Conservation (phyloP, 169 alveolate species). For the Eimeria praecox region DNA sequence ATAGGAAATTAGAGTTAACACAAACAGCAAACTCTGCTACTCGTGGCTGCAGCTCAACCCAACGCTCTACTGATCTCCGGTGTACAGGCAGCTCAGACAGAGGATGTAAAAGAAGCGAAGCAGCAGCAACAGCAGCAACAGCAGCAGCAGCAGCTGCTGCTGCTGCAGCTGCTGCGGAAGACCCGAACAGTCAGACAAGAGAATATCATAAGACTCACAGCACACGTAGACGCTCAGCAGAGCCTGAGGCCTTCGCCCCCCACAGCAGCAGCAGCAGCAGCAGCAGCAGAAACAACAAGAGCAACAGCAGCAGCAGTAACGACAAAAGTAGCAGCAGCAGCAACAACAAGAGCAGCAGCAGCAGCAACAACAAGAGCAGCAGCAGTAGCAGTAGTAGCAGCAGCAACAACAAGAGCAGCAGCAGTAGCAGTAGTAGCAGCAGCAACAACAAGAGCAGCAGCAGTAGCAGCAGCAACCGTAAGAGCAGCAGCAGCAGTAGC, state of each 20-base stretch:
- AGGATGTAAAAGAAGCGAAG: not conserved
- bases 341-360: not conserved
- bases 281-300: not conserved
- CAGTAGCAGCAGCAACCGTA: not conserved
- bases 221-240: not conserved
- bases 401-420: not conserved
- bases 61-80: not conserved
- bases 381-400: not conserved
- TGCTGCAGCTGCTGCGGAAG: too few relatives aligned
- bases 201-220: not conserved
- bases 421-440: not conserved
- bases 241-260: not conserved
- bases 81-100: not conserved
- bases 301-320: not conserved
- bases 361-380: not conserved
- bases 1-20: not conserved
- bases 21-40: not conserved
- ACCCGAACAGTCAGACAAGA: too few relatives aligned
- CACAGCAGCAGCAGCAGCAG: not conserved
- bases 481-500: not conserved
- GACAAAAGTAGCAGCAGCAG: not conserved
- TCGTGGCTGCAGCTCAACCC: not conserved
- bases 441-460: not conserved
- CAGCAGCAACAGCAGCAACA: not conserved
- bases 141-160: too few relatives aligned